phyloP scores from a whole-genome alignment of 2,329 filamentous ascomycete genomes.

The Trichoderma harzianum region DNA sequence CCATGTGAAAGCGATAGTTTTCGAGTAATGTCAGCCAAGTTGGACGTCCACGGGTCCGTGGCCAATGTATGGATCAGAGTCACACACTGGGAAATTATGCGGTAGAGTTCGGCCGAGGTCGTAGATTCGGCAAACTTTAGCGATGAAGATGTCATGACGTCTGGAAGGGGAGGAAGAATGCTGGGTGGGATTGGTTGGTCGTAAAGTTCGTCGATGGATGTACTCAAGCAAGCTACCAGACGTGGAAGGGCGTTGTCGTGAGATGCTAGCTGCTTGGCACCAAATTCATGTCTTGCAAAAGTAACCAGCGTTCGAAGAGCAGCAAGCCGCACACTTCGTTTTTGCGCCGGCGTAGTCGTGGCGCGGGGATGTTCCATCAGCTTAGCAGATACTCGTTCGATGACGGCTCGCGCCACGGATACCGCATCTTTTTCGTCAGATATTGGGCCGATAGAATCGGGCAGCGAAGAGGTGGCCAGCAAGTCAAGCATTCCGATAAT shows the following conservation, averaged over 20 bases:
- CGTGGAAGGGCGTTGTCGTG: slow-evolving; percentile 70
- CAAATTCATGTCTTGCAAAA: slow-evolving; percentile 61
- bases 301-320: slow-evolving; percentile 54
- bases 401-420: slow-evolving; percentile 45
- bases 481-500: slow-evolving; percentile 63
- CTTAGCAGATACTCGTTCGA: slow-evolving; percentile 61
- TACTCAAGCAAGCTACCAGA: slow-evolving; percentile 61
- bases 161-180: slow-evolving; percentile 32
- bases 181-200: slow-evolving; percentile 47
- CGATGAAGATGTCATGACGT: slow-evolving; percentile 5
- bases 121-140: slow-evolving; percentile 20
- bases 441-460: slow-evolving; percentile 65
- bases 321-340: slow-evolving; percentile 43
- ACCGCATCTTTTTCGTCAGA: slow-evolving; percentile 41
- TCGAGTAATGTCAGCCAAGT: slow-evolving; percentile 58
- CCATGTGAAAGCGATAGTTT: slow-evolving; percentile 70
- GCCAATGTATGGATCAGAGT: slow-evolving; percentile 51
- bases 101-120: slow-evolving; percentile 35
- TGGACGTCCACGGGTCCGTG: slow-evolving; percentile 45
- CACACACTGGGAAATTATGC: slow-evolving; percentile 48
- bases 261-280: slow-evolving; percentile 60
- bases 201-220: slow-evolving; percentile 72
- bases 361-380: slow-evolving; percentile 54
- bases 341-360: slow-evolving; percentile 36
- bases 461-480: slow-evolving; percentile 62